A percentile compares a stretch with the other conserved stretches of the same genome.
Evolutionary conservation across 495 filamentous ascomycete genomes (phyloP).

Genomic region (Tuber calosporum): DNA sequence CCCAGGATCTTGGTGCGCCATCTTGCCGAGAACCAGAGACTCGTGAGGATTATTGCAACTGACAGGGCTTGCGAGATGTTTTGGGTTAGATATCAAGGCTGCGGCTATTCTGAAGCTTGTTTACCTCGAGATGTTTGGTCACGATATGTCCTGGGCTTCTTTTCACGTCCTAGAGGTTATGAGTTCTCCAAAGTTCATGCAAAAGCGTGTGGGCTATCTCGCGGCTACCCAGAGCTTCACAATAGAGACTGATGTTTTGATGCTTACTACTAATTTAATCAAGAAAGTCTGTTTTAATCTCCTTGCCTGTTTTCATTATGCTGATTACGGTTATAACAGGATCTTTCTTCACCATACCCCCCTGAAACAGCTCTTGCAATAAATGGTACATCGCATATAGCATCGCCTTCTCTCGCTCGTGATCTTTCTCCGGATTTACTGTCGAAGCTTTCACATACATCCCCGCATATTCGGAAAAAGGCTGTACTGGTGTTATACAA

Average conservation of each 20-base stretch:
- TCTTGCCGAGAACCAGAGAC: constrained; percentile 4
- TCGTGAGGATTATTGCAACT: background rate
- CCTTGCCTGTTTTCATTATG: background rate
- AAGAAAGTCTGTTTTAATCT: constrained; percentile 63
- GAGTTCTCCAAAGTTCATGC: constrained; percentile 86
- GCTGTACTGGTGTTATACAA: constrained; percentile 88
- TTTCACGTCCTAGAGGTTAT: constrained; percentile 98
- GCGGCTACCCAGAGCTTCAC: constrained; percentile 93
- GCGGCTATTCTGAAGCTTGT: constrained; percentile 90
- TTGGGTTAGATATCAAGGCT: constrained; percentile 75
- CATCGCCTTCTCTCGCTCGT: constrained; percentile 81
- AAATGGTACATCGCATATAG: constrained; percentile 78
- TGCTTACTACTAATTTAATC: constrained; percentile 92
- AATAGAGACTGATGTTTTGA: constrained; percentile 89
- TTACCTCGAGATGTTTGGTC: constrained; percentile 97
- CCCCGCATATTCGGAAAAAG: constrained; percentile 81
- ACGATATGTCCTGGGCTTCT: constrained; percentile 99
- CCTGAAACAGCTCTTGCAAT: constrained; percentile 77
- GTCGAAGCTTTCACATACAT: constrained; percentile 76
- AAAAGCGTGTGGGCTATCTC: constrained; percentile 94
- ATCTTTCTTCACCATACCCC: constrained; percentile 66
- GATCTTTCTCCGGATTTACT: constrained; percentile 79
- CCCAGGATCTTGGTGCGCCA: constrained; percentile 74
- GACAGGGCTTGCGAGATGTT: background rate
- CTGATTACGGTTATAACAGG: constrained; percentile 48